Evolutionary conservation across 176 grass and related monocot genomes (phyloP), one percentile per base, ranked within the genome.

Genomic region (Leersia perrieri): DNA sequence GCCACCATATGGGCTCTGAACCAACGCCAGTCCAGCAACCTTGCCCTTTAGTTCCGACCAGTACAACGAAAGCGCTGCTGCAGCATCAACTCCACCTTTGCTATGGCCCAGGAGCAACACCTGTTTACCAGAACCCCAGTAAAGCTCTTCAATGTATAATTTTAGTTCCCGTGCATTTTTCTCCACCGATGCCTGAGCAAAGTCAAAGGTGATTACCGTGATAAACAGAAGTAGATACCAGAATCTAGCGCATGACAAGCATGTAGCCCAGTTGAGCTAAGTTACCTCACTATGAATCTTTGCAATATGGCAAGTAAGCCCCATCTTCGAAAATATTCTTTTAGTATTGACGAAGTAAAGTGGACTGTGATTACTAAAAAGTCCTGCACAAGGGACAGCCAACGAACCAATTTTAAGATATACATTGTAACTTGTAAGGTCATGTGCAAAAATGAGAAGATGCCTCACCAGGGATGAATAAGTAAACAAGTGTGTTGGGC

Each of bases 321-420:
- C 92, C 95, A 98, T 98, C 71, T 89, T 98, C 11, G 88, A 94
- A 81, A 94, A 93, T 18, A 89, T 85, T 80, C 69, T 81, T 89
- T 98, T 98, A 1, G 92, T 93, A 64, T 87, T 94, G 25, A 90
- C 82, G 11, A 98, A 98, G 49, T 94, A 98, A 35, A 98, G 87
- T n/a, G 92, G 92, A 83, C 86, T 89, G 78, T 98, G 92, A 85
- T 94, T 98, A 78, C 95, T 98, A 83, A 98, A 98, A 78, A 98
- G 90, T 12, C 95, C 95, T 98, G 81, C 82, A 72, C 28, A 78
- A 61, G 86, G 3, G 30, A n/a, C 45, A 34, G 6, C 7, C 0
- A 15, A 11, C 0, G 55, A 80, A 25, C 4, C n/a, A 35, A 27
- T 22, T 15, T 70, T 23, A 85, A 55, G 22, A 41, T 66, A 63